Evolutionary conservation across 345 rosid genomes (phyloP), one percentile per base, ranked within the genome.

Genomic region (Fremontodendron californicum): DNA sequence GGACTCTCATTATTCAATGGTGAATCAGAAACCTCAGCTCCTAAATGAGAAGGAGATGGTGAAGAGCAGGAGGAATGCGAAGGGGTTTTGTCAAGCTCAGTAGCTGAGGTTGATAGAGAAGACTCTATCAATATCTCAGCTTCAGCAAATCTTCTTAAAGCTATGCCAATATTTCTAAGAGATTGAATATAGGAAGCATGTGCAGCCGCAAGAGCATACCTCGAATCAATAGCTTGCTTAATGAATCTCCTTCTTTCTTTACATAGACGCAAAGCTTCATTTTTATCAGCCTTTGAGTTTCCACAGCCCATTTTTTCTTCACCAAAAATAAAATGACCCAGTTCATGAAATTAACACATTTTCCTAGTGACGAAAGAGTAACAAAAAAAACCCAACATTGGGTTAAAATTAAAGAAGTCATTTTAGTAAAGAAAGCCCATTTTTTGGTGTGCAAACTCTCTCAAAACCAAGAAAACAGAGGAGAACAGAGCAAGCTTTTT

Each of bases 161-260:
- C 92, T 66, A 85, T 79, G 57, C 97, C 99, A 29, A 95, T 72
- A 86, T 84, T 92, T 54, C 85, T 87, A 19, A 95, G 90, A 57
- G 99, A 95, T 74, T 86, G 83, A 74, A 82, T 69, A 88, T 95
- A 92, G 15, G 98, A 92, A n/a, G 92, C 88, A 86, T 93, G 99
- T 61, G 98, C 93, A 42, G 98, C 97, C 6, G 98, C 94, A 49
- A 95, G 86, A 67, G 88, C 88, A 82, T 86, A 91, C 86, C 98
- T 90, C 0, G 97, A 90, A 49, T 90, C 90, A 35, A 95, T 89
- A 10, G 93, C 93, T 65, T 51, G 72, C 57, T 71, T 76, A 63
- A 52, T 27, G 45, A 69, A 58, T 49, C 39, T 69, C 49, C 88
- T 89, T 71, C 99, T 84, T 54, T 85, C 96, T 76, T 86, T 90